These are phyloP conservation scores for Fagus sylvatica DNA, from an alignment of 306 rosid species.

Conservation along the genomic window DNA sequence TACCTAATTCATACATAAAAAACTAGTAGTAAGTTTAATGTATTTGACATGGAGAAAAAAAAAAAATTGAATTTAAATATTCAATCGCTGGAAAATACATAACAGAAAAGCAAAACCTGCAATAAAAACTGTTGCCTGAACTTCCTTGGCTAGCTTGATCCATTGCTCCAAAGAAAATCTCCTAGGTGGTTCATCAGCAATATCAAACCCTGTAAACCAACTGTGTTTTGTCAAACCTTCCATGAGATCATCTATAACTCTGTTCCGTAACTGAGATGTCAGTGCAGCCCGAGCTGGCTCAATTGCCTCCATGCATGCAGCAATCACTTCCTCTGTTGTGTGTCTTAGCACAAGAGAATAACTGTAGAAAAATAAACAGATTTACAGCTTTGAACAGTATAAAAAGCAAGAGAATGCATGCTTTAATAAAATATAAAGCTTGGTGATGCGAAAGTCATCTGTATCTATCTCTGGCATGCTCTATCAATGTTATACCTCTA, in stretches of 20 bases:
- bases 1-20: neutral
- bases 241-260: slow-evolving; percentile 66
- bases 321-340: slow-evolving; percentile 97
- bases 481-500: neutral
- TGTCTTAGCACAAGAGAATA: slow-evolving; percentile 93
- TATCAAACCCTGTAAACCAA: slow-evolving; percentile 89
- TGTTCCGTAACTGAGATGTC: slow-evolving; percentile 70
- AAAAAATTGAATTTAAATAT: neutral
- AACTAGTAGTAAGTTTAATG: neutral
- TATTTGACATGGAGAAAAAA: neutral
- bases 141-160: slow-evolving; percentile 80
- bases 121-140: slow-evolving; percentile 76
- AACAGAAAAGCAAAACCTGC: slow-evolving; percentile 55
- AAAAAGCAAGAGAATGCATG: neutral
- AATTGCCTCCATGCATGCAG: slow-evolving; percentile 79
- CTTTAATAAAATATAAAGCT: neutral
- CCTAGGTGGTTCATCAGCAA: slow-evolving; percentile 59
- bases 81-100: slow-evolving; percentile 17
- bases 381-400: slow-evolving; percentile 13
- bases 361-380: slow-evolving; percentile 42
- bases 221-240: slow-evolving; percentile 64
- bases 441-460: neutral
- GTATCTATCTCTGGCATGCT: neutral
- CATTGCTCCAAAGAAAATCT: slow-evolving; percentile 67
- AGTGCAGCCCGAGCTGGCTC: slow-evolving; percentile 78